Percentiles rank a stretch among this genome's conserved stretches.
Evolutionary conservation across 2,329 filamentous ascomycete genomes (phyloP).

Genomic region (Epichloe gansuensis): DNA sequence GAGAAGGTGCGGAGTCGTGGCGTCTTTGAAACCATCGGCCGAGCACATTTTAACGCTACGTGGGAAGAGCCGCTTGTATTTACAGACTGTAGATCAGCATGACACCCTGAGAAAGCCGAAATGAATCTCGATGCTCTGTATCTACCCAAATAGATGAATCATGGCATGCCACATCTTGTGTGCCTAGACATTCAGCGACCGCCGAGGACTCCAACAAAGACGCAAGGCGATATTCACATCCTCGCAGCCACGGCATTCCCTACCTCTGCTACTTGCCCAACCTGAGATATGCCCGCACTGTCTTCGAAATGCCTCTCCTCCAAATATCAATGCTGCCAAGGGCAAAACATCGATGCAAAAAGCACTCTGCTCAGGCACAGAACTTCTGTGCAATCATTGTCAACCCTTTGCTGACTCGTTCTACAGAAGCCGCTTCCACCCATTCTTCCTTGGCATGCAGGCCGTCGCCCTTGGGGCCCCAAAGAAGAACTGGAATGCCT

Average conservation of each 20-base stretch:
- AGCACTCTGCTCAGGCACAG: slow-evolving; percentile 9
- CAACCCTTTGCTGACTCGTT: slow-evolving; percentile 19
- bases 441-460: slow-evolving; percentile 39
- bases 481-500: too few relatives aligned
- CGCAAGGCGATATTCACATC: not conserved
- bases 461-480: slow-evolving; percentile 29
- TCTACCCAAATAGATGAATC: not conserved
- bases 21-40: not conserved
- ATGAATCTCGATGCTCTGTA: not conserved
- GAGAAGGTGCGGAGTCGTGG: not conserved
- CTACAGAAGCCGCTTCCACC: slow-evolving; percentile 31
- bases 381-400: slow-evolving; percentile 17
- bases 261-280: not conserved
- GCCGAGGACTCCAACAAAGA: not conserved
- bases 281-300: not conserved
- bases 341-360: too few relatives aligned
- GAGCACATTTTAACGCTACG: not conserved
- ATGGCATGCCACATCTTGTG: not conserved
- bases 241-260: not conserved
- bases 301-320: too few relatives aligned
- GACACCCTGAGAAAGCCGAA: not conserved
- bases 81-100: not conserved
- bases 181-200: not conserved
- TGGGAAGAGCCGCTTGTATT: not conserved
- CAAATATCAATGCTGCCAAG: too few relatives aligned